phyloP scores from a whole-genome alignment of 768 basidiomycete species.

The Phaeolepiota aurea region DNA sequence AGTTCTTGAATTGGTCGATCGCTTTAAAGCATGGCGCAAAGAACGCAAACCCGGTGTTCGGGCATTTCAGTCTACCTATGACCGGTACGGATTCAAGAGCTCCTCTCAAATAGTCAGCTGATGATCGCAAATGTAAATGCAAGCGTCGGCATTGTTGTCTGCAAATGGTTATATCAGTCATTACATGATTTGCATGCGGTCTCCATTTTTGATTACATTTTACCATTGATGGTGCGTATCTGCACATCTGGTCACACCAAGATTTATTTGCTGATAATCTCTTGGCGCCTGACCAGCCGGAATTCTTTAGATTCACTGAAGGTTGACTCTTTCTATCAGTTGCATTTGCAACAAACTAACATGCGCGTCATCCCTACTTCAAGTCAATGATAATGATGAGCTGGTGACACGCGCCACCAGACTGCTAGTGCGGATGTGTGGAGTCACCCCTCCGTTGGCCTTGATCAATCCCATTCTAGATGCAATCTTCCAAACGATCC shows the following conservation, averaged over 20 bases:
- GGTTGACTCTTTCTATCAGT: conserved; percentile 21
- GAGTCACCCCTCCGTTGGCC: conserved; percentile 66
- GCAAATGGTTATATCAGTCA: conserved; percentile 71
- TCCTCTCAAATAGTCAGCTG: conserved; percentile 5
- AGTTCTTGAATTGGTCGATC: conserved; percentile 50
- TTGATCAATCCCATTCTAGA: conserved; percentile 64
- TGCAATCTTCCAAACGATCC: conserved; percentile 69
- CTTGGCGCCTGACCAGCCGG: conserved; percentile 38
- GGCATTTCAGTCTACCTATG: conserved; percentile 82
- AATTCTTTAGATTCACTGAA: conserved; percentile 71
- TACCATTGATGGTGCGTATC: conserved; percentile 64
- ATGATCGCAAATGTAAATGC: conserved; percentile 2
- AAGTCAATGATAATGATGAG: conserved; percentile 71
- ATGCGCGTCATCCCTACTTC: too few species aligned
- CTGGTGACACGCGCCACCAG: conserved; percentile 55
- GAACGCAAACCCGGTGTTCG: conserved; percentile 67
- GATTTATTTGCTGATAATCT: conserved; percentile 22
- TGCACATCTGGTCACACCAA: conserved; percentile 48
- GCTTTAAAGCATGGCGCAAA: conserved; percentile 62
- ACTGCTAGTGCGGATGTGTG: conserved; percentile 78
- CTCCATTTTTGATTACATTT: conserved; percentile 71
- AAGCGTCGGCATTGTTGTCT: conserved; percentile 59
- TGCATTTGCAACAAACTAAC: too few species aligned
- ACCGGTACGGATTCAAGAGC: conserved; percentile 37
- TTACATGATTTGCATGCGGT: conserved; percentile 73